Conservation (phyloP, 2,329 filamentous ascomycete species). For the Fusarium aywerte region DNA sequence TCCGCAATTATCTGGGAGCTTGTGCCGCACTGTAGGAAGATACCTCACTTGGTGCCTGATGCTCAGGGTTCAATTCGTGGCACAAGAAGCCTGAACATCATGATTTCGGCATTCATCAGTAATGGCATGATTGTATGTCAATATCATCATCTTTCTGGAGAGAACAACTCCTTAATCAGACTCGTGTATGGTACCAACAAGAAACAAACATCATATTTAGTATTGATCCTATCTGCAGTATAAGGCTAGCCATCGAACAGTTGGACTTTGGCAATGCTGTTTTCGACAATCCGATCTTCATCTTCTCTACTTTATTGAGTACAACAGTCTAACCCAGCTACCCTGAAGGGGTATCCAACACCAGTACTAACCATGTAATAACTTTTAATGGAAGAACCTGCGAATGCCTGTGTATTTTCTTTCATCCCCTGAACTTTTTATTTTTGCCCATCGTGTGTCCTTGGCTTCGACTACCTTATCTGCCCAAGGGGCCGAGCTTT, state of each 20-base stretch:
- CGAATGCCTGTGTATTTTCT: conserved; percentile 54
- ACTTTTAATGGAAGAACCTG: conserved; percentile 56
- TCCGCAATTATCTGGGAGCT: background rate
- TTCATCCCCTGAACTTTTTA: conserved; percentile 20
- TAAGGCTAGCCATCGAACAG: background rate
- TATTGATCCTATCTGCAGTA: background rate
- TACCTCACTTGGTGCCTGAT: conserved; percentile 8
- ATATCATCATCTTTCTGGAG: background rate
- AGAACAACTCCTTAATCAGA: background rate
- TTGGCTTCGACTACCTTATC: conserved; percentile 38
- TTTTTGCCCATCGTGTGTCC: conserved; percentile 52
- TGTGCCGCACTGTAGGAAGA: background rate
- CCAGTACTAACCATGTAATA: background rate
- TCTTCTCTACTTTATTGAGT: background rate
- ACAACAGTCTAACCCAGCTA: background rate
- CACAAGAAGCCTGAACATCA: background rate
- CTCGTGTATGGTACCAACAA: background rate
- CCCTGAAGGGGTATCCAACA: conserved; percentile 14
- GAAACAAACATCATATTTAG: background rate
- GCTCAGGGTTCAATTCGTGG: background rate
- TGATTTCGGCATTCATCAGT: conserved; percentile 6
- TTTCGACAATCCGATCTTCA: background rate
- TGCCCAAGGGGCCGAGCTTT: conserved; percentile 13
- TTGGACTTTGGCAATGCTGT: background rate
- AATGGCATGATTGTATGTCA: background rate